Base-by-base conservation (phyloP, 345 rosid species). In the Aquilaria malaccensis region DNA sequence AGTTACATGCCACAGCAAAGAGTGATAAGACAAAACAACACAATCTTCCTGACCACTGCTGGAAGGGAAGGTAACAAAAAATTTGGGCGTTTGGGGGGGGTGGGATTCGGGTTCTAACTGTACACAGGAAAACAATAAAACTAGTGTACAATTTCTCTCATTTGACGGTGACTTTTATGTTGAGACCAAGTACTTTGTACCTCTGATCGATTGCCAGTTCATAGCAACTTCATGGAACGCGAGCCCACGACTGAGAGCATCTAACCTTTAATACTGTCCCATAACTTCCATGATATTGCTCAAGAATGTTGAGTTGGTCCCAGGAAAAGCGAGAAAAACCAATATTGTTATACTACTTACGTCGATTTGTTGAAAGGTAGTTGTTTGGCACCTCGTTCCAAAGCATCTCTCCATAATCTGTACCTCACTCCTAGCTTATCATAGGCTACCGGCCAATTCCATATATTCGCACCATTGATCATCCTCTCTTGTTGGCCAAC, bases 401-500 rank as follows among this genome's bases (percentile, higher is more conserved):
- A 79, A 0, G 87, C 90, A 11, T 82, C 79, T 63, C 99, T 86
- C 99, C 99, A 90, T 47, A 78, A 52, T 76, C 97, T 83, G 72
- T 94, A 94, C 61, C 99, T 82, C 63, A 94, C 96, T 70, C 97
- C 99, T 6, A 94, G 82, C 76, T 94, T 94, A 56, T 94, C 99
- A n/a, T 94, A 87, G 7, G 87, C 65, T 60, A 94, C 99, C 0
- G 99, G 97, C 67, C 67, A 79, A 65, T 94, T 94, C 97, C 97
- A 94, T 32, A 94, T 70, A 45, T 94, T 90, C 43, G 85, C 97
- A 5, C 97, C 97, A 30, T 74, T 94, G 50, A 83, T 49, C 97
- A 94, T 94, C 62, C 99, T 75, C 69, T 94, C 96, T 71, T 94
- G 99, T 66, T 94, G 99, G 53, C 99, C 97, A 6, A 89, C 15